Conservation (phyloP, 352 stramenopile species). For the Elongisporangium anandrum region DNA sequence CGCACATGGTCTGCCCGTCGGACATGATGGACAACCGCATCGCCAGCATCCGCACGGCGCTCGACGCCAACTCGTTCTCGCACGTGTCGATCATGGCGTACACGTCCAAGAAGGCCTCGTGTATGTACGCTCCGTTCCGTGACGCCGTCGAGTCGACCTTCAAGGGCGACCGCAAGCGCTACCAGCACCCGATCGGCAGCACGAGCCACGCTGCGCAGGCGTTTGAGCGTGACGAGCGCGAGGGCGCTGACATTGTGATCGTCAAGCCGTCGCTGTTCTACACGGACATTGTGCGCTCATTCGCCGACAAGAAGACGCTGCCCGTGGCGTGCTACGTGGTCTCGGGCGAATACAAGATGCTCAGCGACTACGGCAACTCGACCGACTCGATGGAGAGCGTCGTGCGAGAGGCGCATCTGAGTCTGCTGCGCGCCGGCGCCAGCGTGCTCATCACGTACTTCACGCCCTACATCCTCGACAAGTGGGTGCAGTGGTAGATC, state of each 20-base stretch:
- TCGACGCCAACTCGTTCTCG: conserved; percentile 95
- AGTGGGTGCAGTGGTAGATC: conserved; percentile 69
- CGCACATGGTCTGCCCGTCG: conserved; percentile 96
- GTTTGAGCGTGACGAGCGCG: conserved; percentile 70
- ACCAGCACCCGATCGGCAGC: conserved; percentile 92
- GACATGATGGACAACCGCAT: conserved; percentile 99
- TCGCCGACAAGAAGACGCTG: conserved; percentile 90
- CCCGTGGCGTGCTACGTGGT: conserved; percentile 99
- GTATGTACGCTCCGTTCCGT: conserved; percentile 95
- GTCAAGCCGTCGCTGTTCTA: conserved; percentile 99
- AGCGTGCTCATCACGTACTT: conserved; percentile 99
- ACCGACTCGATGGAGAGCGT: conserved; percentile 81
- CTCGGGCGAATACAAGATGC: conserved; percentile 99
- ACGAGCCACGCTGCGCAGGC: conserved; percentile 77
- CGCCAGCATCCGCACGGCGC: conserved; percentile 90
- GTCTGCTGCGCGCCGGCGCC: conserved; percentile 88
- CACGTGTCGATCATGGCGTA: conserved; percentile 99
- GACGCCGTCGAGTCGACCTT: conserved; percentile 97
- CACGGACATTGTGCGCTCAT: conserved; percentile 94
- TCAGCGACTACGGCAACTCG: conserved; percentile 91
- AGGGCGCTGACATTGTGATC: conserved; percentile 99
- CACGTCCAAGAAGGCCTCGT: conserved; percentile 97
- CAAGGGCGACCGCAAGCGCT: conserved; percentile 95
- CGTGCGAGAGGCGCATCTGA: conserved; percentile 79
- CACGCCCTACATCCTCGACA: conserved; percentile 84